Evolutionary conservation across 306 rosid species (phyloP).

Genomic region (Fragaria iinumae): DNA sequence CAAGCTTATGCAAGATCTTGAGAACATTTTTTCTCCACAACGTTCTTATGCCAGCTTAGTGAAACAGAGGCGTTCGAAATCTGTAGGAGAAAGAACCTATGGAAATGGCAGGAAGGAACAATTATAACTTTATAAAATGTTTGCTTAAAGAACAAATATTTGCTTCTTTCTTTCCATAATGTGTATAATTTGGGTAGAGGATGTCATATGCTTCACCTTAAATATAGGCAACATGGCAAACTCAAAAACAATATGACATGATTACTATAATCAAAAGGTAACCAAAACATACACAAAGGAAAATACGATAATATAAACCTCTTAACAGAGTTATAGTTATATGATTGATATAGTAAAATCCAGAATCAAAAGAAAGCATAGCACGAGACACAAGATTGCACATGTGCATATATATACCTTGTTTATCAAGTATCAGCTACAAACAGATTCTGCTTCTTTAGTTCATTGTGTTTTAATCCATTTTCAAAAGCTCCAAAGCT

Average conservation of each 20-base stretch:
- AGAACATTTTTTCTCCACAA: conserved; percentile 42
- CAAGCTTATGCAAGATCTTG: conserved; percentile 56
- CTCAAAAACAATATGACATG: conserved; percentile 4
- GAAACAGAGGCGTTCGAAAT: conserved; percentile 3
- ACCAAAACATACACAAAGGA: neutral
- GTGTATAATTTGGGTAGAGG: neutral
- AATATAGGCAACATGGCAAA: neutral
- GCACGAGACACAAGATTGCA: neutral
- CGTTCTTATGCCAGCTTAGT: conserved; percentile 9
- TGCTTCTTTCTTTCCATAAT: neutral
- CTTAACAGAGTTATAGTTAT: neutral
- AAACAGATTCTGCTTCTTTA: neutral
- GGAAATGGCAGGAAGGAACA: conserved; percentile 18
- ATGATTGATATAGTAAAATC: neutral
- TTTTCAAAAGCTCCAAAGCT: conserved; percentile 8
- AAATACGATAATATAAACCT: neutral
- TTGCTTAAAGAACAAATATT: neutral
- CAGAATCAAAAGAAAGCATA: neutral
- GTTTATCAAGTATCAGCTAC: neutral
- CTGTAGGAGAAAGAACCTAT: conserved; percentile 29
- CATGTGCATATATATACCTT: neutral
- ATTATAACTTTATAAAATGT: neutral
- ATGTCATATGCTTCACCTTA: neutral
- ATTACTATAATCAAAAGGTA: neutral
- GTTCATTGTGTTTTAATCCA: neutral